Conservation (phyloP, 768 basidiomycete species). For the Trametes meyenii region DNA sequence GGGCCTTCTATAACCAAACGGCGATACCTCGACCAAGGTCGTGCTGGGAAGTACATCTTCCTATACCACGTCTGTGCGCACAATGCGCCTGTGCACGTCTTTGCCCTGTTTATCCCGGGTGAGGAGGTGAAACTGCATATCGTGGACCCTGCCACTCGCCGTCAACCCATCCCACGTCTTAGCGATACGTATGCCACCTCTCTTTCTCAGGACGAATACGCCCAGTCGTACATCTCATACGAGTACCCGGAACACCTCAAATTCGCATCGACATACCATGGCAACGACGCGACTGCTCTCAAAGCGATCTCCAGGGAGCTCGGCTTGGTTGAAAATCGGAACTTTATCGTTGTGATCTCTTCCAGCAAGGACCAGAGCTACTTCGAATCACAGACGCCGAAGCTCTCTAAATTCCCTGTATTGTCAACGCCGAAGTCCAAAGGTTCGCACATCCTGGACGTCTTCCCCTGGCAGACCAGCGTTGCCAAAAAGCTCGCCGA, state of each 20-base stretch:
- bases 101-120: constrained; percentile 80
- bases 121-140: constrained; percentile 78
- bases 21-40: constrained; percentile 75
- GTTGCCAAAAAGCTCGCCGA: constrained; percentile 82
- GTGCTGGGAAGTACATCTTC: constrained; percentile 75
- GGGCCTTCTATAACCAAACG: constrained; percentile 58
- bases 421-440: constrained; percentile 85
- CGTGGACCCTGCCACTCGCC: constrained; percentile 87
- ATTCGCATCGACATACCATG: constrained; percentile 75
- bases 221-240: constrained; percentile 51
- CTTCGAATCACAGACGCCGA: constrained; percentile 73
- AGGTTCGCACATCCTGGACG: constrained; percentile 70
- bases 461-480: constrained; percentile 88
- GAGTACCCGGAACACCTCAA: constrained; percentile 65
- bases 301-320: constrained; percentile 89
- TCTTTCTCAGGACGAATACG: constrained; percentile 38
- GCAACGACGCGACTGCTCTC: constrained; percentile 75
- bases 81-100: constrained; percentile 78
- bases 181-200: constrained; percentile 71
- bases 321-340: constrained; percentile 70
- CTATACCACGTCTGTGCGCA: constrained; percentile 85
- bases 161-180: constrained; percentile 81
- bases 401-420: constrained; percentile 83
- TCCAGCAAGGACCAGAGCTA: constrained; percentile 84
- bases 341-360: constrained; percentile 78